These are phyloP conservation scores for Alternaria metachromatica DNA, from an alignment of 2,329 filamentous ascomycete genomes.

Conservation along the genomic window DNA sequence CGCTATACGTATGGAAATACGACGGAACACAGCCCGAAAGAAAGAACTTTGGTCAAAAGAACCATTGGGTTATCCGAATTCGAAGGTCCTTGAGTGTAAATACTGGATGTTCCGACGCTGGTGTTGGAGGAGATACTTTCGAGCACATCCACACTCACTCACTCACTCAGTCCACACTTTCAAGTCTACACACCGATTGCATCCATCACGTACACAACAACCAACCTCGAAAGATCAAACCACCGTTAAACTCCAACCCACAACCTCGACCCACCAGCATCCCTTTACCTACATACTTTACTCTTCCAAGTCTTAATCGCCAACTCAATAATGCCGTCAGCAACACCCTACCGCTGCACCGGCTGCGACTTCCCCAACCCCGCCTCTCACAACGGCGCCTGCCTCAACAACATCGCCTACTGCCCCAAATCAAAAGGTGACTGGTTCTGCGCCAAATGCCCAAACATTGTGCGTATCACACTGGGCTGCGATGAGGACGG, in stretches of 20 bases:
- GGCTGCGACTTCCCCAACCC: not conserved
- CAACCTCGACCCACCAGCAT: no score
- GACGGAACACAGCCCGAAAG: not conserved
- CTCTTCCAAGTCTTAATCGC: no score
- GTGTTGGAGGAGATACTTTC: not conserved
- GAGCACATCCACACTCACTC: no score
- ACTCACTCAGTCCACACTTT: no score
- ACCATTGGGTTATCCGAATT: not conserved
- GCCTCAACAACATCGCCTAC: not conserved
- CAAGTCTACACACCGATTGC: no score
- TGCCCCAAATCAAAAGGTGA: not conserved
- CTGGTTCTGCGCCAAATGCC: constrained; percentile 2
- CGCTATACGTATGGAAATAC: not conserved
- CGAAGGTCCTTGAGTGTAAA: not conserved
- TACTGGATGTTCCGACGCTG: not conserved
- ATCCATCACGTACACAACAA: no score
- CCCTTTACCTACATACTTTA: no score
- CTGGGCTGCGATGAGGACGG: not conserved
- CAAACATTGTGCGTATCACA: not conserved
- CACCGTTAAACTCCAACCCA: no score
- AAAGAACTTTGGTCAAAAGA: not conserved
- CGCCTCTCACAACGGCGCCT: not conserved
- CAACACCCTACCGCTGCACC: not conserved
- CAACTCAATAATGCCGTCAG: not conserved
- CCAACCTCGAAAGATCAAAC: no score